Conservation (phyloP, 306 rosid genomes). For the Purshia tridentata region DNA sequence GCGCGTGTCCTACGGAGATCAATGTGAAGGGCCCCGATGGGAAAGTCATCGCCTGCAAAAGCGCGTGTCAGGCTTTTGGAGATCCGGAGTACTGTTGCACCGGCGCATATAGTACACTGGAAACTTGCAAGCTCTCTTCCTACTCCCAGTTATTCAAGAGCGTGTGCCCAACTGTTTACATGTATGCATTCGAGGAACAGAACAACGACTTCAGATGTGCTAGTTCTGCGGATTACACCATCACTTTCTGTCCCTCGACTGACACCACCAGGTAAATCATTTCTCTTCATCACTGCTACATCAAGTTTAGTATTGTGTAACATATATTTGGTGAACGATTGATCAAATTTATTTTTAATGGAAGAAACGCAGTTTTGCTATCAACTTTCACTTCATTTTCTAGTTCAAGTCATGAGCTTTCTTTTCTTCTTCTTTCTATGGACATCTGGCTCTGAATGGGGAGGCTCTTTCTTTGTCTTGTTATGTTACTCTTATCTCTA, state of each 20-base stretch:
- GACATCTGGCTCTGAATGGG: neutral
- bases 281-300: no score
- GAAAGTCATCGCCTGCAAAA: constrained; percentile 68
- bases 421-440: neutral
- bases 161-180: constrained; percentile 85
- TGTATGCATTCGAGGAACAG: constrained; percentile 87
- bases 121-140: constrained; percentile 71
- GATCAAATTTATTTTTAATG: neutral
- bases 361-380: neutral
- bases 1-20: constrained; percentile 56
- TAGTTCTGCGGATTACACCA: constrained; percentile 43
- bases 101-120: constrained; percentile 64
- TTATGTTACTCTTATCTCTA: neutral
- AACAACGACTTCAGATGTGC: constrained; percentile 81
- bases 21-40: constrained; percentile 28
- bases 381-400: neutral
- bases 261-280: constrained; percentile 42
- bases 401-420: no score
- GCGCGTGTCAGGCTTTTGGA: constrained; percentile 82
- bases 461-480: neutral
- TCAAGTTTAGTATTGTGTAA: neutral
- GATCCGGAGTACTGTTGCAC: constrained; percentile 75
- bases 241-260: constrained; percentile 72
- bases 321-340: neutral
- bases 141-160: constrained; percentile 65